These are phyloP conservation scores for Neurospora sp. DNA, from an alignment of 495 filamentous ascomycete species.

Conservation along the genomic window DNA sequence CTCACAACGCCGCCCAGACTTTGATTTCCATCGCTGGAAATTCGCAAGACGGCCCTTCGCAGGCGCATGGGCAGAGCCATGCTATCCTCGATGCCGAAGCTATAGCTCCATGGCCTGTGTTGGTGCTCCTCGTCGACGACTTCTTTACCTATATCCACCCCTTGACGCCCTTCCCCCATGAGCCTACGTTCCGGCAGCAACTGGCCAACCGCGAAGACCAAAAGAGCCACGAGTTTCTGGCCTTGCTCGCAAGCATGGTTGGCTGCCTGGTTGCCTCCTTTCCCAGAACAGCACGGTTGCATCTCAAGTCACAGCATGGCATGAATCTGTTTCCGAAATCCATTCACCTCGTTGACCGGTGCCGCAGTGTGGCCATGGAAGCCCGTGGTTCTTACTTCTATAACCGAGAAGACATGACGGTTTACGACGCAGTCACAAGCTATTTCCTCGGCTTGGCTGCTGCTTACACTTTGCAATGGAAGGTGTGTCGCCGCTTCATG, in stretches of 20 bases:
- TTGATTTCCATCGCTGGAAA: conserved; percentile 31
- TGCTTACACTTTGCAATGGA: conserved; percentile 57
- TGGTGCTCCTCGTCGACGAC: conserved; percentile 67
- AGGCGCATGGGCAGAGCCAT: conserved; percentile 2
- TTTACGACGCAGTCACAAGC: conserved; percentile 78
- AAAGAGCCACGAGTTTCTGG: conserved; percentile 57
- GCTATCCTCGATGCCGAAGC: conserved; percentile 51
- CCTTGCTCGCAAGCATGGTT: conserved; percentile 74
- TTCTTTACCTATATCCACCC: conserved; percentile 88
- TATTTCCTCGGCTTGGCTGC: conserved; percentile 69
- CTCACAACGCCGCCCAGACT: conserved; percentile 40
- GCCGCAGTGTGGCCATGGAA: conserved; percentile 59
- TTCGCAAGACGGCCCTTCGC: background rate
- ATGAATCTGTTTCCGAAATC: conserved; percentile 55
- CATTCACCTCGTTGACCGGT: conserved; percentile 60
- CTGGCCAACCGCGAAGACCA: conserved; percentile 61
- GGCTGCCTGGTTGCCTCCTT: conserved; percentile 68
- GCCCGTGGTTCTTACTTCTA: conserved; percentile 62
- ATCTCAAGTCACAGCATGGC: conserved; percentile 48
- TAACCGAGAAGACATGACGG: conserved; percentile 49
- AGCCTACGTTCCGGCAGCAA: conserved; percentile 68
- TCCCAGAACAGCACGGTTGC: conserved; percentile 61
- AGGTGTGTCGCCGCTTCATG: conserved; percentile 57
- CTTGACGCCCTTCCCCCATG: conserved; percentile 75
- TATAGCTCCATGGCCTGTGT: conserved; percentile 58